Evolutionary conservation across 176 grass and related monocot species (phyloP).

Genomic region (Bolboschoenus planiculmis): DNA sequence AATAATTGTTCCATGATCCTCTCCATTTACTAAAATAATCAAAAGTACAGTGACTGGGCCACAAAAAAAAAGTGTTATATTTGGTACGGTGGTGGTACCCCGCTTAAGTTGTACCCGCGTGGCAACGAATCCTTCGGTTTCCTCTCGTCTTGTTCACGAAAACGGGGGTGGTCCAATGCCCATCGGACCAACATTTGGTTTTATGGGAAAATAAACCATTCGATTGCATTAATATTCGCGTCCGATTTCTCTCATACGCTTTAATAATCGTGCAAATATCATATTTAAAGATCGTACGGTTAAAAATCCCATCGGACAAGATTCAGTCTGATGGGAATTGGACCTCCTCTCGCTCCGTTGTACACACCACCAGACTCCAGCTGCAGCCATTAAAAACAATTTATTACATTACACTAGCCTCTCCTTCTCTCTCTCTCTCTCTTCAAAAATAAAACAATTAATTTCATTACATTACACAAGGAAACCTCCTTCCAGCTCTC

Average conservation of each 20-base stretch:
- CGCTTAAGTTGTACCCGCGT: constrained; percentile 1
- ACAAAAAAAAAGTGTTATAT: not conserved
- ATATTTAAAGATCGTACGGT: too few relatives aligned
- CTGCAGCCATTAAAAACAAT: constrained; percentile 21
- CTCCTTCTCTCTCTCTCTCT: not conserved
- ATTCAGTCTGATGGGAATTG: too few relatives aligned
- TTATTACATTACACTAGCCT: constrained; percentile 5
- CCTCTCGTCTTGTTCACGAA: constrained; percentile 10
- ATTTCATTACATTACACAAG: constrained; percentile 8
- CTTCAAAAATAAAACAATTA: not conserved
- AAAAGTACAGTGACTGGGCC: not conserved
- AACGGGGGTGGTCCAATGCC: too few relatives aligned
- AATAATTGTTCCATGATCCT: too few relatives aligned
- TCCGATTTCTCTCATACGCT: too few relatives aligned
- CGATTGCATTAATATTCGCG: too few relatives aligned
- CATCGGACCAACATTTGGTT: too few relatives aligned
- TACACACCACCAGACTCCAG: constrained; percentile 20
- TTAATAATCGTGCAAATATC: too few relatives aligned
- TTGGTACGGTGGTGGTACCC: not conserved
- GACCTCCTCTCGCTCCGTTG: too few relatives aligned
- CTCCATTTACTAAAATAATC: not conserved
- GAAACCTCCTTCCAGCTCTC: not conserved
- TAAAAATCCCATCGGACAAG: too few relatives aligned
- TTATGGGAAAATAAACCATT: too few relatives aligned
- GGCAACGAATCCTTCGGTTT: not conserved